Base-by-base conservation (phyloP, 768 basidiomycete genomes). In the Termitomyces sp. region DNA sequence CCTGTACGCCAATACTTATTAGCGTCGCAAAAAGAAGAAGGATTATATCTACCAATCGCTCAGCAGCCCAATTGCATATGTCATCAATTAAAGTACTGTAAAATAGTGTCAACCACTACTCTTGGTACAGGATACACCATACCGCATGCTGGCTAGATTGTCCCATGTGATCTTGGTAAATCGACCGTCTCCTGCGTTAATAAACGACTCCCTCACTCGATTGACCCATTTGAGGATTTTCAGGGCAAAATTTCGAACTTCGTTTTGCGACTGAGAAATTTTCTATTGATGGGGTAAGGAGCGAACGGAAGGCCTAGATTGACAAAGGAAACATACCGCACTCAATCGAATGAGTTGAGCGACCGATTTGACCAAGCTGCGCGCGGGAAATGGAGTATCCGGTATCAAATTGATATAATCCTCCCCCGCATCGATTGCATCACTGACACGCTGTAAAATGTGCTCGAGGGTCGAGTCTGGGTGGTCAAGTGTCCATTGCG, bases 81-180 rank as follows among this genome's bases (percentile, higher is more conserved):
- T 60, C 56, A 20, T 60, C 48, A 10, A 62, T 52, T 11, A 62
- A 38, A 10, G 53, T 31, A 2, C 61, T 62, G 9, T 18, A n/a
- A 16, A 25, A 35, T 1, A 58, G 45, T 11, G 9, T 20, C 11
- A 15, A 23, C 31, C 13, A 31, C 23, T 33, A 52, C 33, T 20
- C 15, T 33, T 16, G 13, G 12, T 5, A 36, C 9, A 40, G 4
- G 20, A 40, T 23, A 39, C 7, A 3, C 50, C 61, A 33, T 5
- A 62, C 61, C 61, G 47, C 53, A 62, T 59, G n/a, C 49, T 22
- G 3, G 10, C 31, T 7, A 64, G 57, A 50, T 61, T 56, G 18
- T 47, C 50, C 58, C 60, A 59, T 9, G 63, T 60, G 29, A 32
- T 39, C 40, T 38, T 48, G 5, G 56, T 55, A 29, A 62, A 59